These are phyloP conservation scores for Didymella segeticola DNA, from an alignment of 2,329 filamentous ascomycete genomes.

Conservation along the genomic window DNA sequence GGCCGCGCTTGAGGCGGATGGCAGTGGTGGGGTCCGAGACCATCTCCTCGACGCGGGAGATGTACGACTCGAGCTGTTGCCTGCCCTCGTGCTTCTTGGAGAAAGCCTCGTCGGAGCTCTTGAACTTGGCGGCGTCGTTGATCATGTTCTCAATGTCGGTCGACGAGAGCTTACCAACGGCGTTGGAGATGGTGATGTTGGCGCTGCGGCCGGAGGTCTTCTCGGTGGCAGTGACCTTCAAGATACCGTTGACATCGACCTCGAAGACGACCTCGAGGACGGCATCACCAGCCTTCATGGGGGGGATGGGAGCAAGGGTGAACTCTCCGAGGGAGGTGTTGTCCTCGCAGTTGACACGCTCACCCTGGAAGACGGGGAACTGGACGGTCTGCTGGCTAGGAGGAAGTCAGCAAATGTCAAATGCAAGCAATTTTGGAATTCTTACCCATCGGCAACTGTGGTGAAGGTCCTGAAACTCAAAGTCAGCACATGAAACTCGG, in stretches of 20 bases:
- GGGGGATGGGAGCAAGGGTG: conserved; percentile 85
- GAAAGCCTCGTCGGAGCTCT: conserved; percentile 96
- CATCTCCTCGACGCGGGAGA: conserved; percentile 98
- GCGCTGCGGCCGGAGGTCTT: conserved; percentile 97
- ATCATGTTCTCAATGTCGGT: conserved; percentile 98
- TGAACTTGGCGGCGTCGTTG: conserved; percentile 97
- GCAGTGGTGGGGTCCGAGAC: conserved; percentile 95
- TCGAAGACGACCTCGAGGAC: conserved; percentile 98
- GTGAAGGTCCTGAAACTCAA: conserved; percentile 2
- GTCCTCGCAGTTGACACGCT: conserved; percentile 97
- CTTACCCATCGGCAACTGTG: conserved; percentile 1
- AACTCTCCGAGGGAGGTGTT: conserved; percentile 99
- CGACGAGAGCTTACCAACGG: conserved; percentile 95
- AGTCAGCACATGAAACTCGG: too few species aligned
- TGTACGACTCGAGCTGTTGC: conserved; percentile 99
- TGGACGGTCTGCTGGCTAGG: conserved; percentile 65
- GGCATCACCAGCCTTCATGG: conserved; percentile 91
- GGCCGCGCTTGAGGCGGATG: conserved; percentile 96
- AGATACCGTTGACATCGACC: conserved; percentile 99
- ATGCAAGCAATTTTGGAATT: neutral
- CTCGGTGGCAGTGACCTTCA: conserved; percentile 99
- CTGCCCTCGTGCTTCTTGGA: conserved; percentile 99
- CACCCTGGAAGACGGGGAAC: conserved; percentile 95
- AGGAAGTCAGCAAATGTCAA: neutral
- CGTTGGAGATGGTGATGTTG: conserved; percentile 99